Base-by-base conservation (phyloP, 73 alveolate species). In the Effrenium voratum region DNA sequence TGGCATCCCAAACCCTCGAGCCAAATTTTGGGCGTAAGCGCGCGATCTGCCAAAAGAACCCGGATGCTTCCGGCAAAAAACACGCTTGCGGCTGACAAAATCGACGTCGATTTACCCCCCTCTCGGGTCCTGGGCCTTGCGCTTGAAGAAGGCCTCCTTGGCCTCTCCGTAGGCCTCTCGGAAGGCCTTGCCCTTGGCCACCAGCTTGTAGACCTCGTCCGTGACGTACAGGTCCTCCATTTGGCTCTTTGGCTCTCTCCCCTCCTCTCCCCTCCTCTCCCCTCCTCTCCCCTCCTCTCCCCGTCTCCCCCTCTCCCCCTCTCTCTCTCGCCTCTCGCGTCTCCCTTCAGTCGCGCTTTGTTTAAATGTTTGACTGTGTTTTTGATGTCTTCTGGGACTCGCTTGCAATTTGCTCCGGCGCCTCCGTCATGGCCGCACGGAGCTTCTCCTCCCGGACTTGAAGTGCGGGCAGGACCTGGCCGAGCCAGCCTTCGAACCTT, bases 361-460 rank as follows among this genome's bases (percentile, higher is more conserved):
- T 55, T 55, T 28, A 28, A 55, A 0, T 19, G 32, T 55, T 19
- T 55, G 32, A 55, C 32, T 28, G 32, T 28, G 0, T 19, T 55
- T 55, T 28, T 55, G 68, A 19, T 19, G 68, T 55, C 68, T 28
- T 0, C 24, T n/a, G n/a, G n/a, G n/a, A n/a, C n/a, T n/a, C n/a
- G n/a, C n/a, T n/a, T n/a, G n/a, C n/a, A n/a, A n/a, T n/a, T n/a
- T n/a, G 19, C 41, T 1, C 66, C 47, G 44, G 16, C 36, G n/a
- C 98, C 98, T 92, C 98, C 3, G 98, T 92, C 98, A 92, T 92
- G 92, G 98, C 98, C 0, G 92, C 90, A 16, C 75, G 73, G 50
- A 92, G 81, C 66, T 76, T 72, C 30, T 49, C 98, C 83, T 92
- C 82, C 8, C 81, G 40, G 15, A 85, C 94, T 70, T 85, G 82